Conservation (phyloP, 1,139 yeast species). For the Magnusiomyces tetraspermus region DNA sequence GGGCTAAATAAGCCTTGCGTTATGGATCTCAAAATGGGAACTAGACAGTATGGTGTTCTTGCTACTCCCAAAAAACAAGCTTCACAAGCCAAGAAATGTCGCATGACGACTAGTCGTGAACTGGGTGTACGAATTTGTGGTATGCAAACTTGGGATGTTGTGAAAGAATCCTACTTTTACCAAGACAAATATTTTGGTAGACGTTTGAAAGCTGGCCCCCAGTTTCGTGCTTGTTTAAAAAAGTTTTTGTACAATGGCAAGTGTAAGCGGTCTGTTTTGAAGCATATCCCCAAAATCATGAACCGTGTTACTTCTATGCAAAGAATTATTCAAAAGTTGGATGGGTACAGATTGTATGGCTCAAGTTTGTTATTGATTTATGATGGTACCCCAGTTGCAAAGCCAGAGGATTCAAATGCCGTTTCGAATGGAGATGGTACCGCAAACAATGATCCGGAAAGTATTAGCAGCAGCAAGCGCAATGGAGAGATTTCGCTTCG, state of each 20-base stretch:
- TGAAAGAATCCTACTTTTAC: slow-evolving; percentile 43
- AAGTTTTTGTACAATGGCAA: slow-evolving; percentile 73
- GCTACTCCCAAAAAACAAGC: slow-evolving; percentile 62
- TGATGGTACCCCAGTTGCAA: slow-evolving; percentile 44
- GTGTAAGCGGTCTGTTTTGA: slow-evolving; percentile 47
- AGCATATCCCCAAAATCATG: slow-evolving; percentile 60
- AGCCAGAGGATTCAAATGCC: too few relatives aligned
- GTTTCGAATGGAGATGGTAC: too few relatives aligned
- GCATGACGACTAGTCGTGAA: slow-evolving; percentile 64
- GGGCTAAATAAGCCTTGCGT: slow-evolving; percentile 83
- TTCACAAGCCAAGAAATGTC: slow-evolving; percentile 78
- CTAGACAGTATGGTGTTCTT: slow-evolving; percentile 95
- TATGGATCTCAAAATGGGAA: slow-evolving; percentile 93
- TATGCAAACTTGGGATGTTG: slow-evolving; percentile 70
- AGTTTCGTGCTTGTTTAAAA: slow-evolving; percentile 64
- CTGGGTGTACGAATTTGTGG: slow-evolving; percentile 95
- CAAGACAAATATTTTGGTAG: slow-evolving; percentile 93
- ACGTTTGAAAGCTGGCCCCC: slow-evolving; percentile 57
- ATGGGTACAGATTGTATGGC: slow-evolving; percentile 88
- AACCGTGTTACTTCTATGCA: slow-evolving; percentile 51
- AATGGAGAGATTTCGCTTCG: slow-evolving; percentile 41
- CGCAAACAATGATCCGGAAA: too few relatives aligned
- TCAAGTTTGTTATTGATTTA: slow-evolving; percentile 81
- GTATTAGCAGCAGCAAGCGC: too few relatives aligned
- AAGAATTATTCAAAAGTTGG: slow-evolving; percentile 44